Conservation (phyloP, 345 rosid species). For the Ceriops decandra region DNA sequence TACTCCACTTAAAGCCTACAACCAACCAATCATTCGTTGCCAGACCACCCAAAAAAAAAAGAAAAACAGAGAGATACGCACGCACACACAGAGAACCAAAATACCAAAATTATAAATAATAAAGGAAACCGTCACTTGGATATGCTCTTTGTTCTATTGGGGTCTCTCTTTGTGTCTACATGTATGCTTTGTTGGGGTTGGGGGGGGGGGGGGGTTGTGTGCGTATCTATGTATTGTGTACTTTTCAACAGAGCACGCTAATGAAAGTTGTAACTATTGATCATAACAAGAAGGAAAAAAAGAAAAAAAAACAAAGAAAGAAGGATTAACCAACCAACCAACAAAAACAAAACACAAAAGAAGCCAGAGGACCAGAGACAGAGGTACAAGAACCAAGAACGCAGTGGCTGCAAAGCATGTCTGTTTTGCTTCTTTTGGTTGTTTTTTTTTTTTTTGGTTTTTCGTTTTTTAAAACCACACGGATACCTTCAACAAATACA, state of each 20-base stretch:
- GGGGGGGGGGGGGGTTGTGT: neutral
- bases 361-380: slow-evolving; percentile 20
- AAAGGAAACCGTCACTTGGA: neutral
- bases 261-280: neutral
- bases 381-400: slow-evolving; percentile 38
- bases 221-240: neutral
- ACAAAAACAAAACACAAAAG: slow-evolving; percentile 22
- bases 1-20: slow-evolving; percentile 14
- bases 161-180: neutral
- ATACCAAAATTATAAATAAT: slow-evolving; percentile 8
- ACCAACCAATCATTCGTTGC: slow-evolving; percentile 13
- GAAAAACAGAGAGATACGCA: slow-evolving; percentile 19
- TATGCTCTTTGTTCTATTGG: neutral
- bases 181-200: neutral
- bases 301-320: slow-evolving; percentile 12
- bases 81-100: neutral
- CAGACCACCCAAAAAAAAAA: neutral
- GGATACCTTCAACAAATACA: neutral
- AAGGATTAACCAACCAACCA: slow-evolving; percentile 2
- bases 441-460: no score
- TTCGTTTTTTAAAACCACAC: slow-evolving; percentile 4
- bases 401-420: slow-evolving; percentile 55
- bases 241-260: slow-evolving; percentile 24
- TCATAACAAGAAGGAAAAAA: slow-evolving; percentile 8
- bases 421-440: slow-evolving; percentile 20